phyloP scores from a whole-genome alignment of 306 rosid genomes.

The Rosa chinensis region DNA sequence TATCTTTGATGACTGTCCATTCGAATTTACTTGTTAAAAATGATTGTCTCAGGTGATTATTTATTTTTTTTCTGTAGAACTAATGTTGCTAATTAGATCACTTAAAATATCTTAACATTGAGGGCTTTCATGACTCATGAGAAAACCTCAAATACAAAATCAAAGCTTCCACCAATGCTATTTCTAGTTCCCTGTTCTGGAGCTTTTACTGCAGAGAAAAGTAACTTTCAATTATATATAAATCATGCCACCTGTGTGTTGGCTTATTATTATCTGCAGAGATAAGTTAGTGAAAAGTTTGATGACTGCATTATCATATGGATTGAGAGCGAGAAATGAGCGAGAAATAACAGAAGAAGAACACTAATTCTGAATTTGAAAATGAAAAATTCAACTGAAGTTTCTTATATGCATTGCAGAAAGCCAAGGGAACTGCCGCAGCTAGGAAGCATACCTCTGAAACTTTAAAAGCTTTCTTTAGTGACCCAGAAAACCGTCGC shows the following conservation, averaged over 20 bases:
- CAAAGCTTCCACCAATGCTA: neutral
- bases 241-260: neutral
- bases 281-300: no score
- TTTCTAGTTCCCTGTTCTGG: neutral
- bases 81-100: neutral
- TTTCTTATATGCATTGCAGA: slow-evolving; percentile 46
- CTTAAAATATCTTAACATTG: neutral
- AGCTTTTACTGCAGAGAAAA: neutral
- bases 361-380: slow-evolving; percentile 4
- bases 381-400: neutral
- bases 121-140: neutral
- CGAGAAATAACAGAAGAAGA: neutral
- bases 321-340: neutral
- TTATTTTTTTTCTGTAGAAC: neutral
- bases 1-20: slow-evolving; percentile 3
- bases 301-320: neutral
- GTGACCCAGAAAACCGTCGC: slow-evolving; percentile 84
- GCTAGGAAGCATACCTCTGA: slow-evolving; percentile 82
- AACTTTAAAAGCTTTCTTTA: slow-evolving; percentile 71
- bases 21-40: neutral
- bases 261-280: neutral
- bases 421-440: slow-evolving; percentile 77
- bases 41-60: neutral
- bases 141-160: neutral
- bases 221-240: neutral